These are phyloP conservation scores for Lenzites betulinus DNA, from an alignment of 768 basidiomycete species.

Conservation along the genomic window DNA sequence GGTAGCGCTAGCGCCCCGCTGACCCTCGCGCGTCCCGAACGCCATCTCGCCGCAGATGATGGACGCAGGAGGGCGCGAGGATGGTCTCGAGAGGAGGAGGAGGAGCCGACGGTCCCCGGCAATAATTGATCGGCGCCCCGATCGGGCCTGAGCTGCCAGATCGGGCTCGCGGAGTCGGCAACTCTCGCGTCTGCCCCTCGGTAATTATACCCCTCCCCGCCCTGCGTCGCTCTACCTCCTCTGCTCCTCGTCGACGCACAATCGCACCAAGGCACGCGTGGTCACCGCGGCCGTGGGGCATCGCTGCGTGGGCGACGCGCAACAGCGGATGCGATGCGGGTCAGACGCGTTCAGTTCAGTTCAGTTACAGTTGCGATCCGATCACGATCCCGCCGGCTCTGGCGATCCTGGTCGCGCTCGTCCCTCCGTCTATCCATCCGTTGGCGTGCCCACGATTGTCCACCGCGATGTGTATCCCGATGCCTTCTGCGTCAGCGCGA, in stretches of 20 bases:
- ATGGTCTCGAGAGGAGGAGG: conserved; percentile 7
- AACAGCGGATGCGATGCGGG: conserved; percentile 1
- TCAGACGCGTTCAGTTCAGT: neutral
- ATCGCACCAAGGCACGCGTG: too few species aligned
- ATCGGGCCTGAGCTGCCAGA: neutral
- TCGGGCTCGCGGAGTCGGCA: neutral
- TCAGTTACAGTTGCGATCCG: neutral
- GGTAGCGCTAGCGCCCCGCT: too few species aligned
- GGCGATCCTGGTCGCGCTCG: neutral
- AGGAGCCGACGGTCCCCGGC: neutral
- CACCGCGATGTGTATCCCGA: neutral
- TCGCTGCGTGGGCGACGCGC: neutral
- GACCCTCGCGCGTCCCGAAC: too few species aligned
- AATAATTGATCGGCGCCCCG: conserved; percentile 7
- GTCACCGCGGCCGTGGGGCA: neutral
- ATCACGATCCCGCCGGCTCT: conserved; percentile 6
- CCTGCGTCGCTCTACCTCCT: neutral
- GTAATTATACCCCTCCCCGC: conserved; percentile 13
- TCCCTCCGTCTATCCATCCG: neutral
- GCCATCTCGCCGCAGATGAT: neutral
- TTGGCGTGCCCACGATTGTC: neutral
- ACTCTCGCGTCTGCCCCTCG: conserved; percentile 1
- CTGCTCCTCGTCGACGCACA: neutral
- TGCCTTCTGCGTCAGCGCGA: neutral
- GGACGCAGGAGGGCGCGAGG: neutral